A percentile compares a stretch with the other conserved stretches of the same genome.
phyloP scores from a whole-genome alignment of 1,284 basidiomycete genomes.

The Naganishia sp. region DNA sequence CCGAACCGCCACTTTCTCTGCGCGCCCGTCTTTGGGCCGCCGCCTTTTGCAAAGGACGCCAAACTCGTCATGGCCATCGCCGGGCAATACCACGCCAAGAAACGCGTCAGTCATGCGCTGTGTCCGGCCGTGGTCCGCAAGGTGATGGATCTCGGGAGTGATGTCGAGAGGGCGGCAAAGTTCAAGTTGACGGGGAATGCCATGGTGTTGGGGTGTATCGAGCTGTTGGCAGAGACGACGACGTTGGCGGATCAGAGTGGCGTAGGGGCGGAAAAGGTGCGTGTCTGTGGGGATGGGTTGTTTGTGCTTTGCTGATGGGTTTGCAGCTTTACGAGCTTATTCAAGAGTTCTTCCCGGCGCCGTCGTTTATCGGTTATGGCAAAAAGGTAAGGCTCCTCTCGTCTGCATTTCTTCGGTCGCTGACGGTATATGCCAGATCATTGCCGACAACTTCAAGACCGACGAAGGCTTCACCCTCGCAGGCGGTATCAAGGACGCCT shows the following conservation, averaged over 20 bases:
- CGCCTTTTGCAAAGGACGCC: conserved; percentile 65
- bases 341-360: conserved; percentile 56
- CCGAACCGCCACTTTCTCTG: conserved; percentile 70
- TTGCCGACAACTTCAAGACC: conserved; percentile 68
- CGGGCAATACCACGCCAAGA: conserved; percentile 81
- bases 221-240: conserved; percentile 75
- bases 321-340: conserved; percentile 58
- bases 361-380: conserved; percentile 39
- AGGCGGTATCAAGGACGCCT: conserved; percentile 82
- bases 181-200: conserved; percentile 77
- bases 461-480: conserved; percentile 79
- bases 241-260: conserved; percentile 84
- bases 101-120: conserved; percentile 68
- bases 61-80: conserved; percentile 75
- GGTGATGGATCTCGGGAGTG: conserved; percentile 57
- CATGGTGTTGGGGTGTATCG: conserved; percentile 67
- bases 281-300: neutral
- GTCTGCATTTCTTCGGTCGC: neutral
- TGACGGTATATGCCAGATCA: conserved; percentile 34
- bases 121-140: conserved; percentile 77
- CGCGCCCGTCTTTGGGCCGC: conserved; percentile 76
- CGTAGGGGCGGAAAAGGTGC: conserved; percentile 62
- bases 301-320: conserved; percentile 1
- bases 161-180: conserved; percentile 65
- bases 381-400: conserved; percentile 24